Evolutionary conservation across 2,329 filamentous ascomycete species (phyloP).

Genomic region (Tolypocladium tundrense): DNA sequence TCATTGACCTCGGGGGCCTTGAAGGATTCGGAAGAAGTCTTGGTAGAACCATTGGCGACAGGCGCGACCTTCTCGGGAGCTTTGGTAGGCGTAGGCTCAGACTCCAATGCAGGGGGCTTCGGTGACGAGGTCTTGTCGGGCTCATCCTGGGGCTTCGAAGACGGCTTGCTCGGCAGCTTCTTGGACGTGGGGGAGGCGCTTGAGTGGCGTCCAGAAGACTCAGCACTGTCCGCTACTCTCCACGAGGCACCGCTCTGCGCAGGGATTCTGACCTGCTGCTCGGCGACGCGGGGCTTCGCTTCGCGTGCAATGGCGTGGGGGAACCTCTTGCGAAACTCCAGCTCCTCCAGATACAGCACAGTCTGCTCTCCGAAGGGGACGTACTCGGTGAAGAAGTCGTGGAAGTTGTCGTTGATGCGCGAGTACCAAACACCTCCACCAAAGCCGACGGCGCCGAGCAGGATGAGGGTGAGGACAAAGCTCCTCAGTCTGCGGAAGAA

Average conservation of each 20-base stretch:
- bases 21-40: conserved; percentile 25
- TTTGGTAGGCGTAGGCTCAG: conserved; percentile 16
- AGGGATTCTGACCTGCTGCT: conserved; percentile 70
- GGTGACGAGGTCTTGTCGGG: conserved; percentile 19
- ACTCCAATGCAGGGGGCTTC: conserved; percentile 14
- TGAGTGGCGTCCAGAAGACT: conserved; percentile 48
- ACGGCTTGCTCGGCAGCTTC: conserved; percentile 10
- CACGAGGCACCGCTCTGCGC: conserved; percentile 79
- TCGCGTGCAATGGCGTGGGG: conserved; percentile 34
- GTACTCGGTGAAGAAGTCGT: conserved; percentile 98
- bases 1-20: conserved; percentile 54
- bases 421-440: conserved; percentile 87
- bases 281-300: conserved; percentile 41
- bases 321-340: conserved; percentile 84
- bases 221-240: conserved; percentile 56
- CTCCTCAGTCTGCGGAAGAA: conserved; percentile 64
- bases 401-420: conserved; percentile 91
- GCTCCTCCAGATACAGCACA: conserved; percentile 91
- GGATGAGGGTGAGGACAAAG: conserved; percentile 64
- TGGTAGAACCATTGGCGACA: conserved; percentile 12
- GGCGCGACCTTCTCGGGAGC: conserved; percentile 20
- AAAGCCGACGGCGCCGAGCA: conserved; percentile 71
- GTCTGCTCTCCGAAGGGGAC: conserved; percentile 89
- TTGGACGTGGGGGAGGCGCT: conserved; percentile 36
- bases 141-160: conserved; percentile 16